A percentile compares a stretch with the other conserved stretches of the same genome.
These are phyloP conservation scores for Xylaria castorea DNA, from an alignment of 495 filamentous ascomycete genomes.

Conservation along the genomic window DNA sequence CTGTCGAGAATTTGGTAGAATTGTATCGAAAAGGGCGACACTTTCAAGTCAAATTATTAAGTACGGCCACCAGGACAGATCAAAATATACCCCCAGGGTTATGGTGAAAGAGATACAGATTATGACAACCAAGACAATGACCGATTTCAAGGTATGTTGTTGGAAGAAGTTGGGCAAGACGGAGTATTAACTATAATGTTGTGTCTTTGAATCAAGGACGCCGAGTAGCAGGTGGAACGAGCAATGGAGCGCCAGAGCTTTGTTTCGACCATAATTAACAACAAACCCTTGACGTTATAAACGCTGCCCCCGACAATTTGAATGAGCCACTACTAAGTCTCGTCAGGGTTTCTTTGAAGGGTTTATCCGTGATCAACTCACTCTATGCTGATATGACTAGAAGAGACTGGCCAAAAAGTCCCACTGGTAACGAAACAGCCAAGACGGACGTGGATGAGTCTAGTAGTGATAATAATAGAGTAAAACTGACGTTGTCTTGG, in stretches of 20 bases:
- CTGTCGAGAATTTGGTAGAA: neutral
- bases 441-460: neutral
- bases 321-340: neutral
- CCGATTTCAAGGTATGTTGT: neutral
- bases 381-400: neutral
- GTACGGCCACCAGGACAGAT: neutral
- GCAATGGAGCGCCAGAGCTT: neutral
- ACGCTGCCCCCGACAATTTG: neutral
- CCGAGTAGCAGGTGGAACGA: neutral
- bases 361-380: neutral
- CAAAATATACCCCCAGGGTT: neutral
- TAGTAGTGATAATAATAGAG: slow-evolving; percentile 1
- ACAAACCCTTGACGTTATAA: neutral
- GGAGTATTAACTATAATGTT: neutral
- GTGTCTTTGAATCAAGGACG: neutral
- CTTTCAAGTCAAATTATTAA: neutral
- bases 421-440: slow-evolving; percentile 7
- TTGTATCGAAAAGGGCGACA: neutral
- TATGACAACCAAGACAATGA: neutral
- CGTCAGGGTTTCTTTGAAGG: neutral
- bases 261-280: neutral
- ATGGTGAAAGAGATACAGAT: neutral
- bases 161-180: neutral
- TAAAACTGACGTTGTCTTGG: slow-evolving; percentile 1
- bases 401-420: neutral